phyloP scores from a whole-genome alignment of 345 rosid genomes.

The Conringia planisiliqua region DNA sequence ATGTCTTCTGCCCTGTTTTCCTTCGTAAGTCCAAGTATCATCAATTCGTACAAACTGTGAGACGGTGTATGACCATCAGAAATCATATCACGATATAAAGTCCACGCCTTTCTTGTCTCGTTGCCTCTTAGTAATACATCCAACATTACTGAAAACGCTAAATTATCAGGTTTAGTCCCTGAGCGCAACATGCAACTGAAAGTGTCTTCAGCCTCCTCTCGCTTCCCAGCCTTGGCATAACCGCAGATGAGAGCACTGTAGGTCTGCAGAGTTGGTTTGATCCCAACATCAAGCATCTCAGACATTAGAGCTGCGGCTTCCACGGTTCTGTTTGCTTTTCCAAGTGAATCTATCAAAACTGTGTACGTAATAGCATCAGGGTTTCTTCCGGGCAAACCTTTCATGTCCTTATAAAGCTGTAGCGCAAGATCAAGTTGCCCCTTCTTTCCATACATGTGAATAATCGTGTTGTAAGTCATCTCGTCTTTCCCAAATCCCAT shows the following conservation, averaged over 20 bases:
- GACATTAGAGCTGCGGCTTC: slow-evolving; percentile 84
- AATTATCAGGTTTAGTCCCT: slow-evolving; percentile 75
- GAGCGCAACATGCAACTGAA: slow-evolving; percentile 74
- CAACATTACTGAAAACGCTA: slow-evolving; percentile 87
- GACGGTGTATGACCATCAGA: slow-evolving; percentile 56
- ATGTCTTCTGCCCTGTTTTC: slow-evolving; percentile 59
- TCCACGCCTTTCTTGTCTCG: slow-evolving; percentile 57
- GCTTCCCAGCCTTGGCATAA: slow-evolving; percentile 89
- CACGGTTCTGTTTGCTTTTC: slow-evolving; percentile 66
- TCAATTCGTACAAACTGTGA: slow-evolving; percentile 47
- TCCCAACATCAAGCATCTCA: slow-evolving; percentile 80
- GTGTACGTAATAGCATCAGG: slow-evolving; percentile 94
- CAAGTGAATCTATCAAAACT: slow-evolving; percentile 85
- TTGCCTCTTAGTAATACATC: slow-evolving; percentile 67
- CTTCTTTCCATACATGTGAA: slow-evolving; percentile 95
- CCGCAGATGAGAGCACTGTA: slow-evolving; percentile 95
- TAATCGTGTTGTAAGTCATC: slow-evolving; percentile 86
- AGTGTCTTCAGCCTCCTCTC: slow-evolving; percentile 69
- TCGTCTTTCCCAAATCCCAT: slow-evolving; percentile 80
- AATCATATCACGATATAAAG: slow-evolving; percentile 65
- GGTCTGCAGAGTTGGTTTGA: slow-evolving; percentile 83
- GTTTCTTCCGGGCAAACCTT: slow-evolving; percentile 50
- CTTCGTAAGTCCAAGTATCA: slow-evolving; percentile 51
- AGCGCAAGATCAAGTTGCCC: slow-evolving; percentile 72
- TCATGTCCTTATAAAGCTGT: slow-evolving; percentile 80